phyloP scores from a whole-genome alignment of 208 protist species.

The Trypanosoma platydactyli region DNA sequence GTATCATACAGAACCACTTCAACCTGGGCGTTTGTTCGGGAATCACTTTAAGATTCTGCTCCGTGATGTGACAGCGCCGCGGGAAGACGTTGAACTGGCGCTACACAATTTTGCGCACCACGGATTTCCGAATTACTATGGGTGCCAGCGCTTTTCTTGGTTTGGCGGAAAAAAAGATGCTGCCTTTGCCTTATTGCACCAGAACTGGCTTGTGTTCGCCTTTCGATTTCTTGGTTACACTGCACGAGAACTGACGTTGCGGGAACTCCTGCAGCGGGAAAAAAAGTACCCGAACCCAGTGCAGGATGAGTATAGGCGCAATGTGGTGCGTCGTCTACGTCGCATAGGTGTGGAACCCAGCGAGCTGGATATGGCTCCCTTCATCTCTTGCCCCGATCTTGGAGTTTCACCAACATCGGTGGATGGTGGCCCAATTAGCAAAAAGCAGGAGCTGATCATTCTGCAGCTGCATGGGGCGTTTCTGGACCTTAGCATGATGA shows the following conservation, averaged over 20 bases:
- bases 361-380: slow-evolving; percentile 73
- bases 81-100: slow-evolving; percentile 41
- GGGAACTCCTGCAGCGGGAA: slow-evolving; percentile 80
- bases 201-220: slow-evolving; percentile 86
- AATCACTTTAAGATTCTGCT: slow-evolving; percentile 86
- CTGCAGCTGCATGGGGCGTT: slow-evolving; percentile 70
- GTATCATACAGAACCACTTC: slow-evolving; percentile 64
- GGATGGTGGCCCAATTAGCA: slow-evolving; percentile 37
- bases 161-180: slow-evolving; percentile 78
- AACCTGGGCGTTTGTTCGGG: slow-evolving; percentile 72
- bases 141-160: slow-evolving; percentile 88
- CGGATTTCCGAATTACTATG: slow-evolving; percentile 90
- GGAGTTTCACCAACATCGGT: slow-evolving; percentile 35
- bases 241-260: slow-evolving; percentile 45
- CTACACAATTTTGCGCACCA: slow-evolving; percentile 47
- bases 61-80: slow-evolving; percentile 62
- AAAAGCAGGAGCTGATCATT: slow-evolving; percentile 60
- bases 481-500: slow-evolving; percentile 64
- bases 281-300: slow-evolving; percentile 79
- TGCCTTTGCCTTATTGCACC: slow-evolving; percentile 73
- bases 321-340: slow-evolving; percentile 73
- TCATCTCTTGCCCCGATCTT: slow-evolving; percentile 61
- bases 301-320: slow-evolving; percentile 81
- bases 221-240: slow-evolving; percentile 89
- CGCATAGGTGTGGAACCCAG: slow-evolving; percentile 59